Evolutionary conservation across 805 yeast species (phyloP), one percentile per base, ranked within the genome.

Genomic region (Kuraishia ogatae): DNA sequence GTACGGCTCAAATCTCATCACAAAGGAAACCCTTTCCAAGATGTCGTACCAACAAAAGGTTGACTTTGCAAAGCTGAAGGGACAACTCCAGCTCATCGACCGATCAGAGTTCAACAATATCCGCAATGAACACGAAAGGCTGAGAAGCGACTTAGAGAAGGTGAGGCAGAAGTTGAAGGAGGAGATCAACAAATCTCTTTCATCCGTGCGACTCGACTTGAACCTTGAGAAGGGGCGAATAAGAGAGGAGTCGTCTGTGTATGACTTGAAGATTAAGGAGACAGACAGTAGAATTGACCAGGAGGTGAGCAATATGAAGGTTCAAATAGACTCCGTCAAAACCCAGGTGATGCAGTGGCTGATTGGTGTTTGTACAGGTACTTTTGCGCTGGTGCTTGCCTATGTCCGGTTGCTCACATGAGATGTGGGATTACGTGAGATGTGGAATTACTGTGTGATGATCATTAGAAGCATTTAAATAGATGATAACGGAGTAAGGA

Each of bases 271-370:
- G 67, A 89, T 94, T 57, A 94, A 90, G 68, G 99, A 94, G 65
- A 90, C 97, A 2, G 96, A 91, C 66, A 89, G 97, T 2, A 78
- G 97, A 59, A 92, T 94, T 54, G 97, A 94, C 67, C 96, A 94
- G 70, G 99, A 94, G 64, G 86, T 94, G 26, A 86, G 93, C 47
- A 93, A 94, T 66, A 89, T 94, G 82, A 92, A 89, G 70, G 89
- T 92, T 77, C 97, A 93, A 71, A 91, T 94, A 61, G 97, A 94
- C 65, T 84, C 89, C 50, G 97, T 93, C 35, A 94, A 94, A 73
- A 89, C 97, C 1, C 97, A 94, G 68, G 97, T 94, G 52, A 82
- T 91, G 85, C 99, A 94, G 71, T 94, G 99, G 99, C 79, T 94
- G 59, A 90, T 94, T 63, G 98, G 98, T 76, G 97, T 94, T 20